Conservation (phyloP, 2,329 filamentous ascomycete species). For the Aspergillus floridensis region DNA sequence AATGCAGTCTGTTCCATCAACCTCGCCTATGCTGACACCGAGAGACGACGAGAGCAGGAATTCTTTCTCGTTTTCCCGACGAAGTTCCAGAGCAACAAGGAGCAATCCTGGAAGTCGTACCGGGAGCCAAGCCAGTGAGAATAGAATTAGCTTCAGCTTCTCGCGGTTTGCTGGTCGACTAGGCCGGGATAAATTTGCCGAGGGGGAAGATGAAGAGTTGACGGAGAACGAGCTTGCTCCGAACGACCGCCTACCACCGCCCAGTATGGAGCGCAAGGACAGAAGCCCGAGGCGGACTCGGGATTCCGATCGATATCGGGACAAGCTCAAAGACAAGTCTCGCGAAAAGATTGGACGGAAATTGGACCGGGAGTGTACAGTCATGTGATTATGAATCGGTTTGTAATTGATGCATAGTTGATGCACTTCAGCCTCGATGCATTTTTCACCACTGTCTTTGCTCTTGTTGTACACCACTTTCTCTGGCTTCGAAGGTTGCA, state of each 20-base stretch:
- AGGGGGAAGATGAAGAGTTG: conserved; percentile 29
- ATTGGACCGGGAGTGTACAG: conserved; percentile 44
- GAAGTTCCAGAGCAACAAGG: conserved; percentile 28
- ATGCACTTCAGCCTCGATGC: neutral
- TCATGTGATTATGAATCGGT: conserved; percentile 35
- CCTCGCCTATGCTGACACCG: conserved; percentile 24
- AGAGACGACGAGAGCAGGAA: conserved; percentile 23
- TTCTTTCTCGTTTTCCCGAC: conserved; percentile 28
- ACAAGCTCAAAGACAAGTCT: conserved; percentile 33
- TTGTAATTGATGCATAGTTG: neutral
- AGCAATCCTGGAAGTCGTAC: conserved; percentile 37
- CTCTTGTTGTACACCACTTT: neutral
- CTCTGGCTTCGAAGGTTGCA: neutral
- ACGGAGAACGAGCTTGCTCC: conserved; percentile 22
- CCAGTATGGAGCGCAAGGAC: conserved; percentile 23
- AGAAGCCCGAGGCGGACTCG: conserved; percentile 23
- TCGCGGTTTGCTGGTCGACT: conserved; percentile 35
- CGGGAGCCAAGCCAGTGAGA: conserved; percentile 37
- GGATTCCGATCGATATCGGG: conserved; percentile 22
- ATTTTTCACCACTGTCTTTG: neutral
- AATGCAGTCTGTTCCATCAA: conserved; percentile 24
- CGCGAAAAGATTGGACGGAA: conserved; percentile 36
- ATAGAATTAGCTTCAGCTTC: conserved; percentile 35
- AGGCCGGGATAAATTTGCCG: conserved; percentile 31
- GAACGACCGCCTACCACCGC: conserved; percentile 15